phyloP scores from a whole-genome alignment of 2,329 filamentous ascomycete genomes.

The Ophiocordyceps polyrhachis-furcata region DNA sequence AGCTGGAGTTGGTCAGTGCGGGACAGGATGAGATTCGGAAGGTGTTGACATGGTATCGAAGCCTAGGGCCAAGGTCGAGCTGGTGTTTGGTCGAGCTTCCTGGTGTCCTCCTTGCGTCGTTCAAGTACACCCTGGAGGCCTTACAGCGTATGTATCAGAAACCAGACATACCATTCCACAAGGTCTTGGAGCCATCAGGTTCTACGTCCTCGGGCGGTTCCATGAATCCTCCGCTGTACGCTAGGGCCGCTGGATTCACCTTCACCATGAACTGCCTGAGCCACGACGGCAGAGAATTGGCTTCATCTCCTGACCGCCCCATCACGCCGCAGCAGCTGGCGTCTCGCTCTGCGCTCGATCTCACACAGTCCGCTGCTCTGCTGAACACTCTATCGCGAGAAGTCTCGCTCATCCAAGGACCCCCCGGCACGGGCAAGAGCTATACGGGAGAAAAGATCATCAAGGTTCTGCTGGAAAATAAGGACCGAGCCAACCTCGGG shows the following conservation, averaged over 20 bases:
- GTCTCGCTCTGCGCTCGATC: conserved; percentile 28
- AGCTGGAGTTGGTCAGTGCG: conserved; percentile 12
- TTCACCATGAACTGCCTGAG: conserved; percentile 24
- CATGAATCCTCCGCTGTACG: conserved; percentile 31
- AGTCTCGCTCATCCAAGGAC: conserved; percentile 47
- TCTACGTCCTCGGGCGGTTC: conserved; percentile 5
- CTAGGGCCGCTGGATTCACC: conserved; percentile 24
- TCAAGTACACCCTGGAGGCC: conserved; percentile 34
- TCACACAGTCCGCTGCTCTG: conserved; percentile 30
- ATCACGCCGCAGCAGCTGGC: conserved; percentile 9
- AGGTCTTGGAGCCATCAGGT: conserved; percentile 21
- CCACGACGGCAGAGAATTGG: conserved; percentile 5
- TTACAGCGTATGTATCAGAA: conserved; percentile 31
- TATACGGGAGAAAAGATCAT: conserved; percentile 42
- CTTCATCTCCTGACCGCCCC: conserved; percentile 5
- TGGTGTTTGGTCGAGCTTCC: conserved; percentile 40
- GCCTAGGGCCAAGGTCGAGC: conserved; percentile 2
- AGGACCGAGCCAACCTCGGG: conserved; percentile 18
- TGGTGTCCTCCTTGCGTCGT: conserved; percentile 36
- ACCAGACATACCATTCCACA: conserved; percentile 27
- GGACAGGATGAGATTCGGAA: conserved; percentile 5
- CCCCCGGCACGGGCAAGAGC: conserved; percentile 51
- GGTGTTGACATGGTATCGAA: conserved; percentile 13
- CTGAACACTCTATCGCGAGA: conserved; percentile 30
- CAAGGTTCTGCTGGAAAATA: conserved; percentile 29